Percentiles rank a stretch among this genome's conserved stretches.
phyloP scores from a whole-genome alignment of 345 rosid species.

The Litchi chinensis region DNA sequence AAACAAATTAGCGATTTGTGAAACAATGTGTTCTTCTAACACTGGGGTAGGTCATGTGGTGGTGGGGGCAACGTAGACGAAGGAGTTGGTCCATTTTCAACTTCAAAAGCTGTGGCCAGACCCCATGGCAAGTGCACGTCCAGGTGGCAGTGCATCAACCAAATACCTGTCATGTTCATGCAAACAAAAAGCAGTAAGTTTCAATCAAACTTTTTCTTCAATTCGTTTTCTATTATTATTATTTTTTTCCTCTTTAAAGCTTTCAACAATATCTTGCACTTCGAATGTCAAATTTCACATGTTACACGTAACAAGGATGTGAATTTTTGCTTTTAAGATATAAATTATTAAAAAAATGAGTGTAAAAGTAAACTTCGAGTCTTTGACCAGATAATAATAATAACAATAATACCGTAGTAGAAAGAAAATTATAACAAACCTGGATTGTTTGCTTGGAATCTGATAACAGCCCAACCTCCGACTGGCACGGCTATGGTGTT shows the following conservation, averaged over 20 bases:
- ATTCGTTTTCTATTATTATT: background rate
- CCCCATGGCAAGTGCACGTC: constrained; percentile 69
- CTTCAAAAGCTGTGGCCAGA: constrained; percentile 54
- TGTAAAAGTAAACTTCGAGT: no score
- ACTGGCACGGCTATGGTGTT: constrained; percentile 82
- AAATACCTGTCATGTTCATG: constrained; percentile 47
- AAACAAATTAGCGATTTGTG: background rate
- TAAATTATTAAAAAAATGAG: no score
- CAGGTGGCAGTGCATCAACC: constrained; percentile 74
- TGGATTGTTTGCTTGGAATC: constrained; percentile 86
- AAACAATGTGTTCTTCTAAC: constrained; percentile 29
- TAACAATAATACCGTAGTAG: no score
- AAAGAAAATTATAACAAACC: constrained; percentile 39
- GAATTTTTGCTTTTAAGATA: no score
- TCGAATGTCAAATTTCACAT: background rate
- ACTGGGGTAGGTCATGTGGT: constrained; percentile 64
- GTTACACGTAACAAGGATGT: no score
- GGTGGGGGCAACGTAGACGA: constrained; percentile 61
- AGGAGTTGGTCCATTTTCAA: constrained; percentile 65
- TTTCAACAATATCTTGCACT: background rate
- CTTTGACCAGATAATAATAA: no score
- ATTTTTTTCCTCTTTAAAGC: background rate
- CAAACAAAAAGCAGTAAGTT: background rate
- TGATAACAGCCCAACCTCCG: constrained; percentile 83
- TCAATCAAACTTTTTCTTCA: background rate